Evolutionary conservation across 441 rosid species (phyloP).

Genomic region (Sinapis alba): DNA sequence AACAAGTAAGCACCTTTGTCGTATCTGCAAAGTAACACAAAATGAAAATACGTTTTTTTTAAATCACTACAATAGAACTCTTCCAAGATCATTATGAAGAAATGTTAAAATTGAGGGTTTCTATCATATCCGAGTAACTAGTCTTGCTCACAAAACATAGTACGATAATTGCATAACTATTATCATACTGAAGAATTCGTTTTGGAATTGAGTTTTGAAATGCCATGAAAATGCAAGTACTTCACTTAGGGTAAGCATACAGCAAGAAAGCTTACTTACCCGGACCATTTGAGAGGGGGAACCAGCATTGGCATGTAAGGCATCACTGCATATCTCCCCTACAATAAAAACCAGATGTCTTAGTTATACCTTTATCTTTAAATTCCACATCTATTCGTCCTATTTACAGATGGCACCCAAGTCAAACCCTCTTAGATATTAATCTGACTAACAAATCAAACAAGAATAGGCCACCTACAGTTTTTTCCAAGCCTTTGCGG

Average conservation of each 20-base stretch:
- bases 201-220: neutral
- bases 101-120: conserved; percentile 13
- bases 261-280: conserved; percentile 58
- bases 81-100: conserved; percentile 22
- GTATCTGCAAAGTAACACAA: conserved; percentile 55
- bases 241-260: conserved; percentile 17
- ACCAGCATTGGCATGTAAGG: conserved; percentile 99
- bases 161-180: conserved; percentile 10
- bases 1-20: conserved; percentile 91
- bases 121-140: conserved; percentile 13
- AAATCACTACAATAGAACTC: neutral
- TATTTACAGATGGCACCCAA: conserved; percentile 6
- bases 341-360: conserved; percentile 20
- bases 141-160: neutral
- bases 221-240: conserved; percentile 17
- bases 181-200: conserved; percentile 5
- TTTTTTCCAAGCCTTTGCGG: conserved; percentile 82
- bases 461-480: conserved; percentile 55
- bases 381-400: conserved; percentile 6
- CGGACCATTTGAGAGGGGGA: conserved; percentile 89
- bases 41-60: conserved; percentile 1
- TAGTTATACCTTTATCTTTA: conserved; percentile 6
- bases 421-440: conserved; percentile 9
- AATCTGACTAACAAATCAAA: conserved; percentile 20
- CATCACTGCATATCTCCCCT: conserved; percentile 92